Evolutionary conservation across 768 basidiomycete genomes (phyloP).

Genomic region (Inosperma sp.): DNA sequence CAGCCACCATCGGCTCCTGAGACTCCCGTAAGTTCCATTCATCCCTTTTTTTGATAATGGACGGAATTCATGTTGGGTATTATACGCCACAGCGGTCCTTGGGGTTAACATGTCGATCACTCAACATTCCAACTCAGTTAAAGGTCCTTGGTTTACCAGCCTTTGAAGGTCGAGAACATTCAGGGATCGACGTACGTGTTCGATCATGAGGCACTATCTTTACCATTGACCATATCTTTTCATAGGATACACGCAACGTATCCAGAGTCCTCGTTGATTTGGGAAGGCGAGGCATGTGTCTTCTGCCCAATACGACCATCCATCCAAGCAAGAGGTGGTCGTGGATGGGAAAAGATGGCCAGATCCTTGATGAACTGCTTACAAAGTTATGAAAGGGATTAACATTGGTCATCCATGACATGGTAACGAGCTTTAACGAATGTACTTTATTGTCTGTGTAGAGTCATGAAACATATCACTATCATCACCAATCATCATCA

Average conservation of each 20-base stretch:
- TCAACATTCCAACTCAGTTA: constrained; percentile 76
- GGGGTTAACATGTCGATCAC: constrained; percentile 30
- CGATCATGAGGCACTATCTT: neutral
- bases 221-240: neutral
- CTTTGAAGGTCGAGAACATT: constrained; percentile 83
- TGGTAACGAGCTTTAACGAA: too few species aligned
- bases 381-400: too few species aligned
- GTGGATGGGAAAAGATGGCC: constrained; percentile 82
- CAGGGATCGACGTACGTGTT: constrained; percentile 82
- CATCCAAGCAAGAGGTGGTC: constrained; percentile 64
- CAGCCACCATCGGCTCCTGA: constrained; percentile 18
- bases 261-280: constrained; percentile 77
- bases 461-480: too few species aligned
- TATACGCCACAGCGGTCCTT: constrained; percentile 22
- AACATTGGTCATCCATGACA: too few species aligned
- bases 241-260: constrained; percentile 86
- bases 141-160: constrained; percentile 61
- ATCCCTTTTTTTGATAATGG: neutral
- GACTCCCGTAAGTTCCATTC: constrained; percentile 3
- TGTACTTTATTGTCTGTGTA: too few species aligned
- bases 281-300: constrained; percentile 57
- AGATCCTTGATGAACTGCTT: constrained; percentile 50
- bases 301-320: constrained; percentile 73
- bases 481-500: too few species aligned
- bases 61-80: constrained; percentile 1